These are phyloP conservation scores for Gossypium gossypioides DNA, from an alignment of 441 rosid species.

Conservation along the genomic window DNA sequence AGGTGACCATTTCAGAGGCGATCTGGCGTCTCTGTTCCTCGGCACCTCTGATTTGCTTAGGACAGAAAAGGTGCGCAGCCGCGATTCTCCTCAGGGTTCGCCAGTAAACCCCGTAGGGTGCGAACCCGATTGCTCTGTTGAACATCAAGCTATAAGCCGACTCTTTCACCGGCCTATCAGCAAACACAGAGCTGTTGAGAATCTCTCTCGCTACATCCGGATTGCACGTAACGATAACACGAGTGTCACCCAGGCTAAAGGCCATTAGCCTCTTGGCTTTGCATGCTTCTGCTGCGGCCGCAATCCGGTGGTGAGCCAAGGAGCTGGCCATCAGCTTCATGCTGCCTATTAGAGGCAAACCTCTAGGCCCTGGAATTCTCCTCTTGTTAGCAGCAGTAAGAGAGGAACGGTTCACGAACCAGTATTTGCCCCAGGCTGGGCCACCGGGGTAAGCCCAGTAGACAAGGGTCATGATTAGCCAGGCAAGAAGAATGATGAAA, in stretches of 20 bases:
- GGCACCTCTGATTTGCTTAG: conserved; percentile 55
- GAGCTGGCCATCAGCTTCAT: conserved; percentile 51
- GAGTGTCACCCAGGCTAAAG: conserved; percentile 65
- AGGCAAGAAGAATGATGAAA: conserved; percentile 28
- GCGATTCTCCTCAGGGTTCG: conserved; percentile 58
- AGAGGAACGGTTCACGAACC: conserved; percentile 8
- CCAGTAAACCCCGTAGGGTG: conserved; percentile 78
- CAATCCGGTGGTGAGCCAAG: conserved; percentile 64
- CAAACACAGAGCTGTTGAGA: conserved; percentile 57
- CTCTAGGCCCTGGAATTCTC: conserved; percentile 67
- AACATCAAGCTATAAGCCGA: conserved; percentile 81
- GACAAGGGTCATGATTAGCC: conserved; percentile 35
- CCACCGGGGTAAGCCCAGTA: conserved; percentile 80
- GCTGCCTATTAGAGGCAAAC: conserved; percentile 61
- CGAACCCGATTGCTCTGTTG: conserved; percentile 80
- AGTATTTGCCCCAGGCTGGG: conserved; percentile 77
- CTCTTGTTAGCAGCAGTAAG: conserved; percentile 6
- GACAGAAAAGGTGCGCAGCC: conserved; percentile 54
- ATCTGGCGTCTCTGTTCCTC: conserved; percentile 37
- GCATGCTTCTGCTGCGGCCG: conserved; percentile 33
- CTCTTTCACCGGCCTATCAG: conserved; percentile 74
- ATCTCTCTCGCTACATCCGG: conserved; percentile 77
- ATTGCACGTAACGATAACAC: conserved; percentile 60
- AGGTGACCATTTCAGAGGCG: conserved; percentile 42
- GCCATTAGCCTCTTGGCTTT: conserved; percentile 70